Percentiles rank a stretch among this genome's conserved stretches.
Evolutionary conservation across 2,329 filamentous ascomycete genomes (phyloP).

Genomic region (Xylaria sp.): DNA sequence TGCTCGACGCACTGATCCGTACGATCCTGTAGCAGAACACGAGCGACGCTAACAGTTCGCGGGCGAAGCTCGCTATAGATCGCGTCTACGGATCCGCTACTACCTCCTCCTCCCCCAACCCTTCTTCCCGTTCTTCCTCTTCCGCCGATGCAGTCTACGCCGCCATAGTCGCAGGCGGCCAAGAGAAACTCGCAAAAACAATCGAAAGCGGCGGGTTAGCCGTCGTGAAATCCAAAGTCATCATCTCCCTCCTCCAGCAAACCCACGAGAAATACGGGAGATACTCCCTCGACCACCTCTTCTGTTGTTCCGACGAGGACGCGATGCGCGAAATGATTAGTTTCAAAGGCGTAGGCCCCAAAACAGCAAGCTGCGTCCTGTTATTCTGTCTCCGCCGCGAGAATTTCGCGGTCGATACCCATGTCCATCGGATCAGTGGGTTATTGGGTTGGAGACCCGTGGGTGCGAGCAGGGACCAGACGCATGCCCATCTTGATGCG

Average conservation of each 20-base stretch:
- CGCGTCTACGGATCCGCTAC: constrained; percentile 48
- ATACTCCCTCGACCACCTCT: constrained; percentile 58
- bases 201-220: constrained; percentile 76
- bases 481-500: constrained; percentile 57
- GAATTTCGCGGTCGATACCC: constrained; percentile 60
- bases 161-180: constrained; percentile 48
- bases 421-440: constrained; percentile 56
- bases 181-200: constrained; percentile 55
- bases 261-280: constrained; percentile 54
- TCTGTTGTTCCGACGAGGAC: constrained; percentile 49
- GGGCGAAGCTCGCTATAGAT: constrained; percentile 60
- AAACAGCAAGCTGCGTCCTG: constrained; percentile 59
- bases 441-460: constrained; percentile 55
- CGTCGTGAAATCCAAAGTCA: constrained; percentile 73
- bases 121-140: no score
- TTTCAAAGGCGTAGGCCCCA: constrained; percentile 59
- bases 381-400: constrained; percentile 56
- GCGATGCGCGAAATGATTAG: constrained; percentile 57
- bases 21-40: constrained; percentile 61
- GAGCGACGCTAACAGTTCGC: constrained; percentile 61
- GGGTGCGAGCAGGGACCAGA: constrained; percentile 49
- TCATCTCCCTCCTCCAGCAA: constrained; percentile 71
- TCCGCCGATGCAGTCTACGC: constrained; percentile 53
- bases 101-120: no score
- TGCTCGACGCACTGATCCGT: constrained; percentile 58